Base-by-base conservation (phyloP, 139 green algal genomes). In the Auxenochlorella pyrenoidosa region DNA sequence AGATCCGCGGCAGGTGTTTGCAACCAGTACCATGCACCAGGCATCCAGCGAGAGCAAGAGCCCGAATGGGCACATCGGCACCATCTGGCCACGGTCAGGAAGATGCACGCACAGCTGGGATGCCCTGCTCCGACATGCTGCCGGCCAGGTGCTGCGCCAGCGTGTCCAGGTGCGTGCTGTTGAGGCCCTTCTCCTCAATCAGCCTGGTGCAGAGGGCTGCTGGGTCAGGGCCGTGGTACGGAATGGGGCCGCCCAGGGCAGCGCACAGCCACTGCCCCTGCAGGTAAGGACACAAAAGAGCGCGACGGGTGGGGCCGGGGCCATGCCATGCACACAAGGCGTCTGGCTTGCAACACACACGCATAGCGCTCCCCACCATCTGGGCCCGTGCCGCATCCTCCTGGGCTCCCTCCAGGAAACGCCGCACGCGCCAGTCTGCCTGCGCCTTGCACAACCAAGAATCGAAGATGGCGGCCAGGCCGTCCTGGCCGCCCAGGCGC, bases 251-350 rank as follows among this genome's bases (percentile, higher is more conserved):
- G 19, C 73, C 73, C 44, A 79, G 44, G 3, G 73, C 41, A 12
- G 73, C 73, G 22, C 38, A 41, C 73, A 79, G 73, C 73, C 73
- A 79, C 41, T 79, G 41, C 10, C 44, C 73, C 73, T 79, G 41
- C 41, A 24, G 32, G 41, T 41, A 79, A 12, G 43, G 41, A 38
- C 21, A 18, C 30, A 13, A 19, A 34, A 21, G 16, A 32, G 59
- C 3, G 13, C 59, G 28, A 5, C 13, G 59, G 24, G 59, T 30
- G 13, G 19, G 19, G 3, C 3, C 13, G 19, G 59, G 13, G 21
- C 59, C 59, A 30, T 68, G 59, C 24, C 59, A 68, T 5, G 12
- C 19, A 3, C 59, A 68, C 8, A 22, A 3, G 3, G 12, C 8
- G 21, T 22, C 28, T 68, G 59, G n/a, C 19, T 26, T 58, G 71